Evolutionary conservation across 2,329 filamentous ascomycete genomes (phyloP), one percentile per base, ranked within the genome.

Genomic region (Fusarium camptoceras): DNA sequence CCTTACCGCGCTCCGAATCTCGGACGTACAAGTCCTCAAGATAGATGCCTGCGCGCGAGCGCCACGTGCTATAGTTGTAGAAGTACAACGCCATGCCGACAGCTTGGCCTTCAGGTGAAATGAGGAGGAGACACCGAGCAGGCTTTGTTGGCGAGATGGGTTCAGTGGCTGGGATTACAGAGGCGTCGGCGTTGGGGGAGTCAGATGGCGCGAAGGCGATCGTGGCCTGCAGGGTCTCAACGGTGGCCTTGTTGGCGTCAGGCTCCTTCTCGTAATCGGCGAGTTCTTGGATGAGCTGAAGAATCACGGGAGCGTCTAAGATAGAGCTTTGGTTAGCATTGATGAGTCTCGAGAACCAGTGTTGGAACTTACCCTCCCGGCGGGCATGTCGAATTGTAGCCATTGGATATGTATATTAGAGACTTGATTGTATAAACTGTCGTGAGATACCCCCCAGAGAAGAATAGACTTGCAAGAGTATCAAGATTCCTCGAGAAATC

Each of bases 31-130:
- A 83, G 77, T 98, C 95, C 80, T 98, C 95, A 39, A 98, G 89
- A 80, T 97, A 97, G 76, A 99, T 92, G 5, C 95, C 95, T 0
- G 94, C 89, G 47, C 88, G 88, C n/a, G 92, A 88, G 11, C 92
- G 88, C 96, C 96, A 98, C 1, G 95, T 98, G 76, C 91, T 94
- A 82, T 97, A 98, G 82, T 95, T 98, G 85, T 95, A 94, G 80
- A 97, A 98, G 83, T 94, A 98, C 42, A 98, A 82, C 2, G 94
- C 94, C 87, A 98, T 93, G 49, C 92, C 94, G 0, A 89, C 92
- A 1, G 79, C 79, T 41, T 81, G 77, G 14, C 83, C 80, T 8
- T 82, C 79, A 14, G 84, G 81, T 24, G 85, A 81, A 72, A 85
- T 84, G 57, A 95, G 81, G 12, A 97, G 81, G 34, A 97, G 85